Percentiles rank a stretch among this genome's conserved stretches.
These are phyloP conservation scores for Pulchroboletus neoregius DNA, from an alignment of 1,284 basidiomycete species.

Conservation along the genomic window DNA sequence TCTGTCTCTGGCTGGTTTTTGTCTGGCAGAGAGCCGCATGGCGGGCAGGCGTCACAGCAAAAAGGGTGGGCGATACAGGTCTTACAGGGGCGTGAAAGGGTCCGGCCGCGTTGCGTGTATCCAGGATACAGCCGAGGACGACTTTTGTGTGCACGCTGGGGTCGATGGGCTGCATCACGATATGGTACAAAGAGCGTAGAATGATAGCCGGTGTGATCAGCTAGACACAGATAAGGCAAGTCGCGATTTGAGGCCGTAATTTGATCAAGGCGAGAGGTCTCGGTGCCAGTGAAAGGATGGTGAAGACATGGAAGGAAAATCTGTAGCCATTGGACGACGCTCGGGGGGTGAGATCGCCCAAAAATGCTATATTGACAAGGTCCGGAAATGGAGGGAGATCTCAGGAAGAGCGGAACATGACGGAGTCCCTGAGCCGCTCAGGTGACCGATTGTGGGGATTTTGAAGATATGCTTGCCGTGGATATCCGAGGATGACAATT, in stretches of 20 bases:
- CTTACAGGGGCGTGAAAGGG: conserved; percentile 9
- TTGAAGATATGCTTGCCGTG: conserved; percentile 8
- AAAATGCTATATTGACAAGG: conserved; percentile 20
- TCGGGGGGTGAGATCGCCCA: conserved; percentile 20
- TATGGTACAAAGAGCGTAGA: not conserved
- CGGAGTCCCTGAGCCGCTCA: conserved; percentile 24
- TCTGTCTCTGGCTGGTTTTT: not conserved
- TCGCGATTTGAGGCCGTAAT: conserved; percentile 7
- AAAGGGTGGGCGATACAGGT: conserved; percentile 9
- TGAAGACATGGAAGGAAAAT: conserved; percentile 6
- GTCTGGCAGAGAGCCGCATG: too few species aligned
- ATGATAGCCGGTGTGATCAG: conserved; percentile 25
- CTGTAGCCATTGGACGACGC: conserved; percentile 2
- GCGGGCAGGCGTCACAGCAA: too few species aligned
- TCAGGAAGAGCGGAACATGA: conserved; percentile 19
- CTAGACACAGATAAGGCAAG: conserved; percentile 13
- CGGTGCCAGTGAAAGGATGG: not conserved
- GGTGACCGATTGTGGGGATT: conserved; percentile 9
- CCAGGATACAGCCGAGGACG: conserved; percentile 13
- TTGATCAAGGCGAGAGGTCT: not conserved
- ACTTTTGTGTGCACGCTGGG: not conserved
- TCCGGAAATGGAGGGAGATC: conserved; percentile 26
- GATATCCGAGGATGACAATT: conserved; percentile 17
- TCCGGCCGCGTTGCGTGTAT: conserved; percentile 11
- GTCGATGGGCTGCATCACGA: not conserved